A percentile compares a stretch with the other conserved stretches of the same genome.
These are phyloP conservation scores for Juglanconis sp. DNA, from an alignment of 2,329 filamentous ascomycete genomes.

Conservation along the genomic window DNA sequence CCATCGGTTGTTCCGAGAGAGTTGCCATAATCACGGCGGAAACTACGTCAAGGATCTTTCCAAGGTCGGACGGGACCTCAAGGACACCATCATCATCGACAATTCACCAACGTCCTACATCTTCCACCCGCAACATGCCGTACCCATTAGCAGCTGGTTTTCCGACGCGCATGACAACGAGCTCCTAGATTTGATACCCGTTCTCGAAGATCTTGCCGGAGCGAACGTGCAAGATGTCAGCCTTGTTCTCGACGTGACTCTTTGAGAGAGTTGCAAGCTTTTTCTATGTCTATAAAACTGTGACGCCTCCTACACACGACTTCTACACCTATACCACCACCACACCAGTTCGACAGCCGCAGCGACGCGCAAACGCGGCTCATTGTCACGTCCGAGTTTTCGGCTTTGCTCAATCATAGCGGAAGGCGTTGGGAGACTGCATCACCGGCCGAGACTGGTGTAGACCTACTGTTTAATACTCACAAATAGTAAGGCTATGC, in stretches of 20 bases:
- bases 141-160: slow-evolving; percentile 99
- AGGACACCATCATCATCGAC: slow-evolving; percentile 98
- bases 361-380: slow-evolving; percentile 9
- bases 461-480: slow-evolving; percentile 35
- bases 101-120: slow-evolving; percentile 99
- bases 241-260: slow-evolving; percentile 89
- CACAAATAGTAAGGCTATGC: slow-evolving; percentile 19
- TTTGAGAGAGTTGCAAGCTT: slow-evolving; percentile 45
- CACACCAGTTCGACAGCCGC: slow-evolving; percentile 11
- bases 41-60: slow-evolving; percentile 99
- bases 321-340: slow-evolving; percentile 21
- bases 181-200: slow-evolving; percentile 92
- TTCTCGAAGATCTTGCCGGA: slow-evolving; percentile 93
- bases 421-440: slow-evolving; percentile 48
- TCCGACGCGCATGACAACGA: slow-evolving; percentile 99
- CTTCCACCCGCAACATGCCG: slow-evolving; percentile 97
- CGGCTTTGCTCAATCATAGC: slow-evolving; percentile 42
- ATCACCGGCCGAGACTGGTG: slow-evolving; percentile 18
- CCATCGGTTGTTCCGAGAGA: slow-evolving; percentile 93
- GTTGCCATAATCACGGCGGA: slow-evolving; percentile 98
- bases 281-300: slow-evolving; percentile 28
- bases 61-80: slow-evolving; percentile 90
- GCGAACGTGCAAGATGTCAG: slow-evolving; percentile 91
- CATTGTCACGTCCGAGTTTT: slow-evolving; percentile 17
- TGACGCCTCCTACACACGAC: slow-evolving; percentile 10